Percentiles rank a stretch among this genome's conserved stretches.
These are phyloP conservation scores for Entonaema liquescens DNA, from an alignment of 495 filamentous ascomycete genomes.

Conservation along the genomic window DNA sequence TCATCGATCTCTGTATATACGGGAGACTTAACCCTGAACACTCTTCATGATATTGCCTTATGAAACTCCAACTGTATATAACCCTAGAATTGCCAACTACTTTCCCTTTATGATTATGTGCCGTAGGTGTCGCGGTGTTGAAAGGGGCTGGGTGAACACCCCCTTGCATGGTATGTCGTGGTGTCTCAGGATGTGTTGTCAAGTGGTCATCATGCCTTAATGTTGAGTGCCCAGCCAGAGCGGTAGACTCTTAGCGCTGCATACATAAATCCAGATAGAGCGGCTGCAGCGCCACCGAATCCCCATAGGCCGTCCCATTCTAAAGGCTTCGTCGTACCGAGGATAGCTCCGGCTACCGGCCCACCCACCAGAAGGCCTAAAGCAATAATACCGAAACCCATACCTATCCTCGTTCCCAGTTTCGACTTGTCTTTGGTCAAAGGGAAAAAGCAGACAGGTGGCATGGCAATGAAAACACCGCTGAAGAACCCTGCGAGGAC, in stretches of 20 bases:
- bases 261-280: conserved; percentile 37
- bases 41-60: not conserved
- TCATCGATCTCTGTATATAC: not conserved
- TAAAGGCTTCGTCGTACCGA: conserved; percentile 34
- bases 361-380: conserved; percentile 47
- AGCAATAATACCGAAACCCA: conserved; percentile 62
- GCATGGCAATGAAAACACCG: conserved; percentile 66
- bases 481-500: conserved; percentile 51
- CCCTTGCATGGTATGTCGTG: not conserved
- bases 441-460: conserved; percentile 69
- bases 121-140: not conserved
- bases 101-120: conserved; percentile 1
- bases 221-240: conserved; percentile 31
- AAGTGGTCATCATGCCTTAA: conserved; percentile 29
- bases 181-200: not conserved
- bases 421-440: conserved; percentile 69
- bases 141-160: not conserved
- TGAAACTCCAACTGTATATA: conserved; percentile 9
- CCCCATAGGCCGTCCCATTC: conserved; percentile 49
- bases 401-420: conserved; percentile 76
- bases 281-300: conserved; percentile 48
- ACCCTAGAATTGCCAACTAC: not conserved
- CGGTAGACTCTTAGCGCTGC: conserved; percentile 29
- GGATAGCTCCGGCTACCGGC: conserved; percentile 46
- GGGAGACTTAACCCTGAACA: not conserved